Evolutionary conservation across 139 green algal species (phyloP), one percentile per base, ranked within the genome.

Genomic region (Coccomyxa sp.): DNA sequence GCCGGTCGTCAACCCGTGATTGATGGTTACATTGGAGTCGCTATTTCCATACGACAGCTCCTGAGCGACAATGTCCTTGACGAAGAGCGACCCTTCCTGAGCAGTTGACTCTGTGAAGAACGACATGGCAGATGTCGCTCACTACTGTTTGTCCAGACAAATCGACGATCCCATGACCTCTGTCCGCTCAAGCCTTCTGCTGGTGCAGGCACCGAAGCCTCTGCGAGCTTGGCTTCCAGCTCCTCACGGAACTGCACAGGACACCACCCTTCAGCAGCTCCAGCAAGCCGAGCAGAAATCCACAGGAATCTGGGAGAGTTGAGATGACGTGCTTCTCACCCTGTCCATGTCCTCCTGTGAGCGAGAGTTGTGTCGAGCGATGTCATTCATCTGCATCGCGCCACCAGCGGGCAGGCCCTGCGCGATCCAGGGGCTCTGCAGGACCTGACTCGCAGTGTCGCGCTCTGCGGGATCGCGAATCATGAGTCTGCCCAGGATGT

Each of bases 81-180:
- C 44, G 44, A 58, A 58, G 44, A 58, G 44, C 44, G 44, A 58
- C 44, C 44, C 44, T 58, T 58, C 44, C 44, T 58, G 44, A 58
- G 44, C 44, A 58, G 44, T 58, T 58, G 44, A 58, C 44, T 58
- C 44, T 58, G 44, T 58, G 44, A 58, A 58, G 44, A 58, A 58
- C 44, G 44, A 58, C 44, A 58, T 58, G 44, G 44, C 44, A 58
- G 44, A 58, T 58, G 44, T 58, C 44, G 14, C 44, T 58, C 44
- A 58, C 44, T 58, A 58, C 44, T 58, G 44, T 58, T 58, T 58
- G 44, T 58, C 14, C 44, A 58, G 44, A 58, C 44, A 58, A 58
- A 58, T 58, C 44, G 44, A 58, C 44, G 44, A 58, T 58, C 44
- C 44, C 44, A 14, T 58, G 44, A 58, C 44, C 44, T 58, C 44